Conservation (phyloP, 768 basidiomycete genomes). For the Naganishia antarctica region DNA sequence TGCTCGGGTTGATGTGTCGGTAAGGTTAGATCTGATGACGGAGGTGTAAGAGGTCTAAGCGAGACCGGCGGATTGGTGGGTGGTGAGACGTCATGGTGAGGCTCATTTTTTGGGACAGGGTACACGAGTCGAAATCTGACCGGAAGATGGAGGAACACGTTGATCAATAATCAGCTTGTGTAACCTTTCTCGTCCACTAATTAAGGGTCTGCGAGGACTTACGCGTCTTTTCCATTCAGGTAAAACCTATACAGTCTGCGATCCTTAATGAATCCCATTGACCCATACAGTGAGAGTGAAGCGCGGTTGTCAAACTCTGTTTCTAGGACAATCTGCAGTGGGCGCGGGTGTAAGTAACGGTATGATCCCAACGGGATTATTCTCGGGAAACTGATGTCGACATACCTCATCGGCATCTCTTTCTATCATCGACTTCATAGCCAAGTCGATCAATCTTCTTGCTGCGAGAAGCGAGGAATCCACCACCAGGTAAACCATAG, state of each 20-base stretch:
- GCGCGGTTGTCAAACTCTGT: slow-evolving; percentile 90
- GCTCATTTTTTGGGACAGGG: not conserved
- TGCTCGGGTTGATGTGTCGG: too few species aligned
- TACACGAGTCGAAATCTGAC: slow-evolving; percentile 13
- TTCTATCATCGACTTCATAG: slow-evolving; percentile 75
- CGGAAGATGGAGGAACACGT: too few species aligned
- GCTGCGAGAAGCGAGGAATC: too few species aligned
- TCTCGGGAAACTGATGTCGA: slow-evolving; percentile 31
- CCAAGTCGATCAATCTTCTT: slow-evolving; percentile 73
- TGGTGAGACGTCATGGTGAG: too few species aligned
- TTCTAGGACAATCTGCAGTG: slow-evolving; percentile 77
- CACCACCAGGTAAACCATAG: slow-evolving; percentile 5
- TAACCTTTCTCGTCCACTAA: too few species aligned
- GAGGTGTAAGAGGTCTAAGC: too few species aligned
- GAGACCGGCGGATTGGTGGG: too few species aligned
- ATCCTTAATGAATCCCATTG: slow-evolving; percentile 90
- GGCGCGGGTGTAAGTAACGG: not conserved
- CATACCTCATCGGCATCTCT: slow-evolving; percentile 80
- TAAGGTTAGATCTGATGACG: too few species aligned
- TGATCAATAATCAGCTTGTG: too few species aligned
- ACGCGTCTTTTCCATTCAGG: slow-evolving; percentile 94
- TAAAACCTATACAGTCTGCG: slow-evolving; percentile 93
- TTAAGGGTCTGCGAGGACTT: too few species aligned
- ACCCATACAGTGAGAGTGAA: slow-evolving; percentile 81
- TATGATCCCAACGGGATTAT: not conserved